Base-by-base conservation (phyloP, 306 rosid genomes). In the Cucurbita argyrosperma region DNA sequence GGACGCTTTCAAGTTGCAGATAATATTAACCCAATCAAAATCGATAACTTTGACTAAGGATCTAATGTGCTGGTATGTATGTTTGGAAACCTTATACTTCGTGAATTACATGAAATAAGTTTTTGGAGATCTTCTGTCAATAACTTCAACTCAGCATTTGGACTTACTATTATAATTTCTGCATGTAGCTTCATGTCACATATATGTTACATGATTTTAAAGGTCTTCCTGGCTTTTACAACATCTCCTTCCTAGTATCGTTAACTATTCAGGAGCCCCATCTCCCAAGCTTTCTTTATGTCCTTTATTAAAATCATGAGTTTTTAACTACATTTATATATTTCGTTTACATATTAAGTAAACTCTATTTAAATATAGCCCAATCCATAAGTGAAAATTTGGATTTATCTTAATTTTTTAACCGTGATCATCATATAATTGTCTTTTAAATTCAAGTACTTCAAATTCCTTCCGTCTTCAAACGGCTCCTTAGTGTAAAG, bases 1-100 rank as follows among this genome's bases (percentile, higher is more conserved):
- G 99, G 99, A 53, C 76, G 55, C 80, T 94, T 94, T 74, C 39
- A 83, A 58, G 97, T 94, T 74, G 99, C 96, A 5, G 99, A 89
- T 42, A 83, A 87, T 14, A 90, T 94, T 55, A 84, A 79, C 53
- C 97, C 99, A 7, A 81, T 94, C 85, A 86, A 84, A 86, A 84
- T 94, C 26, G 92, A 91, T 56, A 94, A 91, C 83, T 85, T 88
- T 3, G 90, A 89, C 51, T 65, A 21, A 80, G 79, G 74, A 63
- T 46, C 47, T 74, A 2, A 6, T 16, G 5, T 21, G 8, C 61
- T 75, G 80, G 87, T 81, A 56, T 18, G 42, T 53, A 40, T 12
- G 23, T 62, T 39, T 65, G 57, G 12, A 10, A 50, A 59, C 19
- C 51, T 61, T 60, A 13, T 69, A 13, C 74, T 26, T 26, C 15